Base-by-base conservation (phyloP, 2,329 filamentous ascomycete genomes). In the Thelonectria olida region DNA sequence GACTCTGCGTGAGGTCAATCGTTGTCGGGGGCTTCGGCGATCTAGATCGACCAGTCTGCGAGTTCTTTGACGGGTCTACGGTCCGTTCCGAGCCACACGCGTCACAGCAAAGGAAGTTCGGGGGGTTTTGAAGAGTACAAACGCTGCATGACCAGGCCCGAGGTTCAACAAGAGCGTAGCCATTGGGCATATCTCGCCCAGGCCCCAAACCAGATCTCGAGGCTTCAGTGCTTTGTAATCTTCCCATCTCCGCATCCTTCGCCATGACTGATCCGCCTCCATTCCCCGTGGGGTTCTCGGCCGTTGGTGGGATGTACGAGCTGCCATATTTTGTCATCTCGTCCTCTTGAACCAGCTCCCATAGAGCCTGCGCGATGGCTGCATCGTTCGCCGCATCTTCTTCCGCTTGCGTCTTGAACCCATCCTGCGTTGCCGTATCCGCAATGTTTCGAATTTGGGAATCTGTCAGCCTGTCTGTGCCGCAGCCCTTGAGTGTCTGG, bases 331-430 rank as follows among this genome's bases (percentile, higher is more conserved):
- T 84, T 38, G 71, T 71, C 63, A 75, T 78, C 63, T 91, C 86
- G 63, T 97, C 93, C 73, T 97, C 89, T 72, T 96, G 91, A 23
- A 96, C 90, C 17, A 97, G 81, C 71, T 97, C 94, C 80, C 92
- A 93, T 28, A 96, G 81, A 0, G 93, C 93, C 71, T 94, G 88
- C 54, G 93, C 88, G 62, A 97, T 97, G 5, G 94, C 94, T 22
- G 87, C 84, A 57, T 97, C 92, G 69, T 97, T 96, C 4, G 93
- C 94, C 68, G 93, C 90, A 56, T 97, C 93, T 74, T 96, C 92
- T 67, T 96, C 92, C 0, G 92, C 93, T 71, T 92, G 87, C 0
- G 93, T 97, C 62, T 85, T 86, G 79, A 96, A 95, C 0, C 93
- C 92, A 66, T 90, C 90, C 58, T 82, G 82, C 6, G 87, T 88